phyloP scores from a whole-genome alignment of 1,284 basidiomycete species.

The Coniferiporia sulphurascens region DNA sequence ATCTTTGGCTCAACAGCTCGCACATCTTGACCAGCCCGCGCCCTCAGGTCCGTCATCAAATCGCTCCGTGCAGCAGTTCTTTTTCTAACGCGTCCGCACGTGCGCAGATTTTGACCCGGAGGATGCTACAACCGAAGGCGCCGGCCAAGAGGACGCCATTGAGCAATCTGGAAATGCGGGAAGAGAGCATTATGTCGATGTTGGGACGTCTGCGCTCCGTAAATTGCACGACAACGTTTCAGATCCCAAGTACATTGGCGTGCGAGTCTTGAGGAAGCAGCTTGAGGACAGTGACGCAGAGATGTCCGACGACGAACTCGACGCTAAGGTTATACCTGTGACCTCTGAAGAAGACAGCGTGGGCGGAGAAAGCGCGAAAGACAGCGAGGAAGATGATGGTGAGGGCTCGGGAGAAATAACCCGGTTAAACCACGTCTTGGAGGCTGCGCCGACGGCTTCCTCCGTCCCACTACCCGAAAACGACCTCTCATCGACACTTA shows the following conservation, averaged over 20 bases:
- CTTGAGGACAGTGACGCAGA: conserved; percentile 31
- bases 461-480: conserved; percentile 26
- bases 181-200: conserved; percentile 77
- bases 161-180: conserved; percentile 31
- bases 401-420: conserved; percentile 24
- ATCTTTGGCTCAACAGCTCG: conserved; percentile 79
- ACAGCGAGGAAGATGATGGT: conserved; percentile 19
- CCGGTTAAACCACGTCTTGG: conserved; percentile 4
- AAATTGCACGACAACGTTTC: conserved; percentile 50
- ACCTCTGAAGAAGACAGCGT: conserved; percentile 13
- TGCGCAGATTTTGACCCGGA: conserved; percentile 74
- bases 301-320: conserved; percentile 6
- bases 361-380: neutral
- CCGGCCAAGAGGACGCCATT: conserved; percentile 23
- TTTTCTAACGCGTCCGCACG: conserved; percentile 3
- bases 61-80: neutral
- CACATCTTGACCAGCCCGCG: conserved; percentile 66
- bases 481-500: conserved; percentile 50
- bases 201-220: conserved; percentile 69
- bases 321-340: conserved; percentile 1
- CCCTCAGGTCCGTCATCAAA: conserved; percentile 50
- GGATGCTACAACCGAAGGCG: conserved; percentile 39
- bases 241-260: conserved; percentile 74
- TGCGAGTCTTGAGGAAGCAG: conserved; percentile 56
- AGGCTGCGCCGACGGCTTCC: neutral